These are phyloP conservation scores for Agaricus sinodeliciosus DNA, from an alignment of 768 basidiomycete species.

Conservation along the genomic window DNA sequence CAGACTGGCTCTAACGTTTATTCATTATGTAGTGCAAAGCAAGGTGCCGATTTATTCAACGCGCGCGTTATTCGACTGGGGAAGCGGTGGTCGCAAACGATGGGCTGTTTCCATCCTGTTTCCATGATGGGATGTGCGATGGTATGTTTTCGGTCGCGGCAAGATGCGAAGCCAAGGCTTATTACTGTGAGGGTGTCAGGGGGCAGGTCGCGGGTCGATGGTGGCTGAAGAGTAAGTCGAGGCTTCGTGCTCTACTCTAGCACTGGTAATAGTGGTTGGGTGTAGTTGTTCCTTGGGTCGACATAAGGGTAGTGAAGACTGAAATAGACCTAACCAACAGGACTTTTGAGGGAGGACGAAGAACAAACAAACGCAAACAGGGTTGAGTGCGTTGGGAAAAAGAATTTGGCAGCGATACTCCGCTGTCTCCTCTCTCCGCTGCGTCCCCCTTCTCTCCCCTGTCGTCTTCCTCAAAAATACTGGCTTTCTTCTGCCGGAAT, in stretches of 20 bases:
- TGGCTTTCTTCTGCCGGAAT: constrained; percentile 6
- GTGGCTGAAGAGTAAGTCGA: not conserved
- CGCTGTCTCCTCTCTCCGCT: constrained; percentile 6
- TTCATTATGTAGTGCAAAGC: no score
- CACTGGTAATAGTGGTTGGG: not conserved
- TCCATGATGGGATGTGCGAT: constrained; percentile 1
- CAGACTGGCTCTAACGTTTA: no score
- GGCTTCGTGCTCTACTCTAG: no score
- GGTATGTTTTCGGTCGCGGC: not conserved
- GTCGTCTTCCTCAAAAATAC: constrained; percentile 1
- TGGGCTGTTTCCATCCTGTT: constrained; percentile 8
- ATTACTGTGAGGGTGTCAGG: constrained; percentile 4
- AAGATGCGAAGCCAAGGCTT: not conserved
- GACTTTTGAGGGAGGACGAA: not conserved
- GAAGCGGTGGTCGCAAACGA: constrained; percentile 1
- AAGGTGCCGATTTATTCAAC: not conserved
- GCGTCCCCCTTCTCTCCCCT: not conserved
- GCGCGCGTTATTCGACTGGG: no score
- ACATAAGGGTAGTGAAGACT: not conserved
- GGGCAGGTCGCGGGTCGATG: not conserved
- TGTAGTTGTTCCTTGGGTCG: not conserved
- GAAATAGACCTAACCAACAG: not conserved
- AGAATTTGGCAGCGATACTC: constrained; percentile 2
- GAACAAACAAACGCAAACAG: constrained; percentile 2
- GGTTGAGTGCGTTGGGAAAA: constrained; percentile 11